A percentile compares a stretch with the other conserved stretches of the same genome.
Conservation (phyloP, 2,329 filamentous ascomycete genomes). For the Sporothrix variecibatus region DNA sequence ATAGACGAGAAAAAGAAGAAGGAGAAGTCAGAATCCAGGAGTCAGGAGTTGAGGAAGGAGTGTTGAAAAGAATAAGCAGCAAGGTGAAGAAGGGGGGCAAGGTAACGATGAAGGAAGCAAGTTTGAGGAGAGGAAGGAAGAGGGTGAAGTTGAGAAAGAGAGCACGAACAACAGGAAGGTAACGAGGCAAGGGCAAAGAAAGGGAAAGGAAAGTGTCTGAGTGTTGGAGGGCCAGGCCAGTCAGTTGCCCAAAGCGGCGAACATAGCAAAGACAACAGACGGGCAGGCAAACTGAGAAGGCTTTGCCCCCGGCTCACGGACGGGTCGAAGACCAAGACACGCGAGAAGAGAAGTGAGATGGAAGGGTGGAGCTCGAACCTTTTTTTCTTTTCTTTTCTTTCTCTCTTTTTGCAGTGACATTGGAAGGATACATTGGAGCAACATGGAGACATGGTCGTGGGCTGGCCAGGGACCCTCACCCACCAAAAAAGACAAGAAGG, state of each 20-base stretch:
- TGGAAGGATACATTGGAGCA: not conserved
- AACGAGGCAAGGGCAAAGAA: not conserved
- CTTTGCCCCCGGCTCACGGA: slow-evolving; percentile 19
- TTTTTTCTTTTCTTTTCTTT: no score
- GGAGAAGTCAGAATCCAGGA: not conserved
- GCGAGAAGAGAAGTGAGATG: not conserved
- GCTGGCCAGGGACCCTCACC: not conserved
- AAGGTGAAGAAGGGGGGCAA: not conserved
- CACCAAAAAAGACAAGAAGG: no score
- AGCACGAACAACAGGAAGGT: not conserved
- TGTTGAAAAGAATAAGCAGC: slow-evolving; percentile 10
- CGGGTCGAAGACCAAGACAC: not conserved
- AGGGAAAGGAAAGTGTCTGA: not conserved
- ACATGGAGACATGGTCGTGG: not conserved
- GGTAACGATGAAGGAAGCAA: not conserved
- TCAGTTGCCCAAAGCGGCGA: not conserved
- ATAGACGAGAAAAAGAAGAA: not conserved
- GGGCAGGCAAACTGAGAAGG: not conserved
- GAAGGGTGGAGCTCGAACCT: not conserved
- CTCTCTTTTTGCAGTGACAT: no score
- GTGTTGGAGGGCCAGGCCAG: not conserved
- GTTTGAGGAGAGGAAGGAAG: not conserved
- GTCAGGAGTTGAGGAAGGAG: not conserved
- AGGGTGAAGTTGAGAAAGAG: not conserved
- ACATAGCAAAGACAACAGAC: not conserved